phyloP scores from a whole-genome alignment of 2,329 filamentous ascomycete species.

The Leptographium wingfieldii region DNA sequence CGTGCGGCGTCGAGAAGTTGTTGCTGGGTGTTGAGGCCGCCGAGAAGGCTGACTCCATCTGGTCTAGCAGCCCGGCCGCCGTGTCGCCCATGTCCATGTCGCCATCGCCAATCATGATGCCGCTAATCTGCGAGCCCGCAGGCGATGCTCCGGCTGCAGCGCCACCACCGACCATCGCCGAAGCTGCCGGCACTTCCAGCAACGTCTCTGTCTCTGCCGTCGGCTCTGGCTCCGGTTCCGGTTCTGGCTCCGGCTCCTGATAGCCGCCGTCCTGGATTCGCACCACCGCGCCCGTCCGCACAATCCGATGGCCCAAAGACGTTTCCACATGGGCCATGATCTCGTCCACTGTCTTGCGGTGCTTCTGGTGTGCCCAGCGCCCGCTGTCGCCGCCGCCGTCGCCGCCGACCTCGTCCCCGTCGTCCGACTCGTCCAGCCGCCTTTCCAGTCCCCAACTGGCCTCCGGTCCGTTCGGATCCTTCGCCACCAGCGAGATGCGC shows the following conservation, averaged over 20 bases:
- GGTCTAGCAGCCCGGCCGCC: conserved; percentile 52
- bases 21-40: conserved; percentile 44
- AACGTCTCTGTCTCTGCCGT: conserved; percentile 13
- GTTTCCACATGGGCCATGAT: conserved; percentile 65
- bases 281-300: conserved; percentile 49
- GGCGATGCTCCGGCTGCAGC: conserved; percentile 25
- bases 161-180: not conserved
- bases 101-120: conserved; percentile 42
- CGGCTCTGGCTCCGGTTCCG: conserved; percentile 19
- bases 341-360: conserved; percentile 50
- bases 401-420: conserved; percentile 18
- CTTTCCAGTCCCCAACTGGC: conserved; percentile 55
- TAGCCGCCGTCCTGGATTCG: conserved; percentile 69
- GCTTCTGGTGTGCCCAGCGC: conserved; percentile 22
- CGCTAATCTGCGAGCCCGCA: conserved; percentile 42
- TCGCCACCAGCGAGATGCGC: conserved; percentile 45
- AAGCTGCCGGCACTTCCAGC: conserved; percentile 6
- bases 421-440: conserved; percentile 36
- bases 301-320: conserved; percentile 53
- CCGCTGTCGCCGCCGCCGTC: conserved; percentile 12
- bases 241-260: conserved; percentile 43
- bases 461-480: conserved; percentile 26
- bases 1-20: conserved; percentile 34
- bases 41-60: conserved; percentile 52
- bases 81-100: conserved; percentile 55